Evolutionary conservation across 441 rosid genomes (phyloP).

Genomic region (Gossypium armourianum): DNA sequence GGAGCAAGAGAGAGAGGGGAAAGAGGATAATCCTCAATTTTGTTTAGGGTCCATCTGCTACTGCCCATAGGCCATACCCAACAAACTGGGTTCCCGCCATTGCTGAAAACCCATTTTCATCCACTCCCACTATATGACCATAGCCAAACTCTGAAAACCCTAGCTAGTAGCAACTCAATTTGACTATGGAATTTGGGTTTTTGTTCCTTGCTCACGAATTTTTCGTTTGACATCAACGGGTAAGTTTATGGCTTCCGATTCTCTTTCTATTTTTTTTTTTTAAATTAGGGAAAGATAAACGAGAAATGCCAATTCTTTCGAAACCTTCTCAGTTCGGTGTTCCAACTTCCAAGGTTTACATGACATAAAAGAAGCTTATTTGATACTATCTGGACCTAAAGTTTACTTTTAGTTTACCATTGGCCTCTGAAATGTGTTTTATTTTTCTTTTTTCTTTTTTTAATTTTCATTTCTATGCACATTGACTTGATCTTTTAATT

Average conservation of each 20-base stretch:
- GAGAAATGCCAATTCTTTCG: neutral
- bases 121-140: neutral
- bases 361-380: neutral
- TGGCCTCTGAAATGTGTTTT: neutral
- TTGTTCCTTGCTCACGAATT: neutral
- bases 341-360: neutral
- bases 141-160: neutral
- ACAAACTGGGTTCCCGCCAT: neutral
- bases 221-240: neutral
- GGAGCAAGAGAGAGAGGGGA: no score
- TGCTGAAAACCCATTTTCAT: neutral
- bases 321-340: neutral
- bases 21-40: neutral
- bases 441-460: no score
- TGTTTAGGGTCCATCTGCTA: neutral
- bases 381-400: no score
- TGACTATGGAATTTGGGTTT: neutral
- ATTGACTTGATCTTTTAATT: neutral
- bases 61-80: neutral
- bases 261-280: no score
- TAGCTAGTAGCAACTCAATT: neutral
- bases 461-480: neutral
- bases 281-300: no score
- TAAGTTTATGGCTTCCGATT: neutral
- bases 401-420: neutral